Base-by-base conservation (phyloP, 345 rosid species). In the Lepidium africanum region DNA sequence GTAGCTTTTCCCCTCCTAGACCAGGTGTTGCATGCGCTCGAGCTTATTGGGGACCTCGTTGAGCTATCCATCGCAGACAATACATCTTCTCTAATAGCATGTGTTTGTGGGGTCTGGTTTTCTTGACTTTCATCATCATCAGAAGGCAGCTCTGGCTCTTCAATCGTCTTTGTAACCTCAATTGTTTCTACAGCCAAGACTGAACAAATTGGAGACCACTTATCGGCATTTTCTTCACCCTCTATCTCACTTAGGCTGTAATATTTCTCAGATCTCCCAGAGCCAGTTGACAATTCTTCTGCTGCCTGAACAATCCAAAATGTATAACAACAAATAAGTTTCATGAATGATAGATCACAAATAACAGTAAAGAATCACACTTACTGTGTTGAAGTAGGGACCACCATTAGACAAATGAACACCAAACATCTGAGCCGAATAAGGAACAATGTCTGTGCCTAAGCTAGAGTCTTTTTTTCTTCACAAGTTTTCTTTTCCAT, bases 1-100 rank as follows among this genome's bases (percentile, higher is more conserved):
- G 73, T 80, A 74, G 78, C 81, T 80, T 89, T 89, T 48, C 91
- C 92, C 78, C 91, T 87, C 77, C 92, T 81, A 60, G 94, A 87
- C 96, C 92, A 85, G 70, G 87, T 80, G 74, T 80, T 80, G 14
- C 56, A 27, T 12, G 65, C 45, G 67, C 73, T 78, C 7, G 75
- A 55, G 74, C 57, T 77, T 58, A 42, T 9, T 39, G 61, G 45
- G 48, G 81, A 75, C 67, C 79, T 55, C 27, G 60, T 70, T 19
- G 66, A 69, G 61, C 77, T 83, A 46, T 82, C 85, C 37, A 55
- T 61, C 54, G 72, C 81, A 64, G 73, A 55, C 57, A 70, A 36
- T 52, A 49, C 72, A 50, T 23, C 48, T 54, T 37, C 59, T 61
- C 67, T 67, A 59, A 69, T 72, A 68, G 65, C 41, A 15, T 49